Evolutionary conservation across 371 early-diverging fungal genomes (phyloP), one percentile per base, ranked within the genome.

Genomic region (Zychaea mexicana): DNA sequence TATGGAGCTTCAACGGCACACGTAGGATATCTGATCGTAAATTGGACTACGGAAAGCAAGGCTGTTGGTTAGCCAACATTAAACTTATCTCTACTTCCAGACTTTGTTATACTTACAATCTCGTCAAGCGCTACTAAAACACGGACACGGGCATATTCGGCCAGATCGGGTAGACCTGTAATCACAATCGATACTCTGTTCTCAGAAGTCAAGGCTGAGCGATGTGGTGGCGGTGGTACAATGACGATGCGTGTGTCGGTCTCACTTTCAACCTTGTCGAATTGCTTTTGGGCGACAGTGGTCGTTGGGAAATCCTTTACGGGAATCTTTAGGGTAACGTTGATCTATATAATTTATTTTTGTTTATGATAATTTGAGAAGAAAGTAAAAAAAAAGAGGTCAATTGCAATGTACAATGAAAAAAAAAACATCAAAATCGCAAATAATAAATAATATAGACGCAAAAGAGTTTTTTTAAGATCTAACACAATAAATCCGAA

Each of bases 1-100:
- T 80, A 42, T 88, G 88, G 38, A 81, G 68, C 61, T 84, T 84
- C 36, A 72, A 62, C 12, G 79, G 82, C 13, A 70, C 58, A 19
- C 59, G 57, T 17, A 70, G 27, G 3, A 61, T 61, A 62, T 70
- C 70, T 28, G 70, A 57, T 21, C 60, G 66, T 28, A 70, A 55
- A 59, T 61, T 61, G 22, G 55, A 39, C 70, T 68, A 68, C 30
- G 36, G 15, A 61, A 39, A 31, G 42, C 30, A 39, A 62, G 53
- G 38, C 30, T 22, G 45, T 26, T 49, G 30, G 30, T n/a, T 13
- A n/a, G 13, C 61, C 24, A 38, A 57, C 19, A 8, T 33, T 33
- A 8, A 5, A 33, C 33, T 33, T 33, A 8, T 38, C 19, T 36
- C 3, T 47, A 5, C 28, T 32, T 33, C 13, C 36, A 36, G 7